Evolutionary conservation across 768 basidiomycete species (phyloP), one percentile per base, ranked within the genome.

Genomic region (Tricholoma sp.): DNA sequence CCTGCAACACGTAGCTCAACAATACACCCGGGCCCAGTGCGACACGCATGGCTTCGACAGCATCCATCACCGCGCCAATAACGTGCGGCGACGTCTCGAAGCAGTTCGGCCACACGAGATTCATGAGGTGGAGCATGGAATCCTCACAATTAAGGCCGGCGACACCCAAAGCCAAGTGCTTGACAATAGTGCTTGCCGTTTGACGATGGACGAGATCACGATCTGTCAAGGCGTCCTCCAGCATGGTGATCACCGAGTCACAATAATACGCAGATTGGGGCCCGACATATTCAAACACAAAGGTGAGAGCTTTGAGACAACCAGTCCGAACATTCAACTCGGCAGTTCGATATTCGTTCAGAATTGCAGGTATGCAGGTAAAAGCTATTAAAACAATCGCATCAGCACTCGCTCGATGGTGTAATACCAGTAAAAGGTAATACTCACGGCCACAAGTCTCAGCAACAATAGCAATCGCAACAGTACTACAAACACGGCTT

Each of bases 251-350:
- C 35, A 98, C 94, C 0, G 94, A 97, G 73, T 98, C 93, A 67
- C 88, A 89, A 70, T 98, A 99, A 75, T 96, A 97, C 14, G 85
- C 94, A 52, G 95, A 98, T 76, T 91, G 97, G 50, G 85, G 91
- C 2, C 97, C 97, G 62, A 98, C 95, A 67, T 99, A 99, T 80
- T 98, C 97, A 69, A 98, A 99, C 54, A 99, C 92, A 80, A 98
- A 99, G 0, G 97, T 95, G 18, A 99, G 80, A 1, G 97, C 96
- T 72, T 98, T 99, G 61, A 99, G 79, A 82, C 97, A 99, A 59
- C 97, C 97, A 2, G 96, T 99, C 54, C 97, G 90, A 50, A 99
- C 97, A 72, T 99, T 99, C 60, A 99, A 82, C 68, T 99, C 97
- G 0, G 95, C 94, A 4, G 96, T 98, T 52, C 96, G 89, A 72